Evolutionary conservation across 805 yeast species (phyloP), one percentile per base, ranked within the genome.

Genomic region (Suhomyces xylopsoci): DNA sequence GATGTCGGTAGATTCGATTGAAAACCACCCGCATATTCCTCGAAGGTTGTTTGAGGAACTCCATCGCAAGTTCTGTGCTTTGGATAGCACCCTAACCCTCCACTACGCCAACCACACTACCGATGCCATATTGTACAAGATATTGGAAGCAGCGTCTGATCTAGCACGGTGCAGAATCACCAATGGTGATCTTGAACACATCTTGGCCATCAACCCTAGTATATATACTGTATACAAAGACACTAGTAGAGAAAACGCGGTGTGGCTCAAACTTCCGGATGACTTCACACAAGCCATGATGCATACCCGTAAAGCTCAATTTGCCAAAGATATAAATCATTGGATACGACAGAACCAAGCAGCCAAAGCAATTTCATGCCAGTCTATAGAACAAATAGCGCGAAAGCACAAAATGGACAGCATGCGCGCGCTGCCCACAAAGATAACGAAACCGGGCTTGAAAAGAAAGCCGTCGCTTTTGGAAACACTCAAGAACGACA

Each of bases 101-200:
- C 73, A 74, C 54, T 74, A 62, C 48, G 53, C 76, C 12, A 62
- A 58, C 30, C 74, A 69, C 51, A 63, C 68, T 1, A 41, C 69
- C 2, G 61, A 64, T 36, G 68, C 75, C 2, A 32, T 62, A 7
- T 49, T 70, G 9, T 58, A 49, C 20, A 55, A 58, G 25, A 49
- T 68, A 12, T 58, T 67, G 20, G 60, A 55, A 3, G 50, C 60
- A 10, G 66, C 67, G 3, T 56, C 67, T 8, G 24, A 48, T 5
- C 49, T 63, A 19, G 53, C 61, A 4, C 55, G 58, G 12, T 45
- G 53, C 30, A 52, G 66, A 47, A 62, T 67, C 8, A 59, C 57
- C 12, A 48, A 59, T 9, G 47, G 47, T 5, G 60, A 61, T 17
- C 24, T 70, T 6, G 61, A 57, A 32, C 19, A 22, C 5, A 59